Percentiles rank a stretch among this genome's conserved stretches.
Evolutionary conservation across 179 eudicot species (phyloP).

Genomic region (Gypsophila paniculata): DNA sequence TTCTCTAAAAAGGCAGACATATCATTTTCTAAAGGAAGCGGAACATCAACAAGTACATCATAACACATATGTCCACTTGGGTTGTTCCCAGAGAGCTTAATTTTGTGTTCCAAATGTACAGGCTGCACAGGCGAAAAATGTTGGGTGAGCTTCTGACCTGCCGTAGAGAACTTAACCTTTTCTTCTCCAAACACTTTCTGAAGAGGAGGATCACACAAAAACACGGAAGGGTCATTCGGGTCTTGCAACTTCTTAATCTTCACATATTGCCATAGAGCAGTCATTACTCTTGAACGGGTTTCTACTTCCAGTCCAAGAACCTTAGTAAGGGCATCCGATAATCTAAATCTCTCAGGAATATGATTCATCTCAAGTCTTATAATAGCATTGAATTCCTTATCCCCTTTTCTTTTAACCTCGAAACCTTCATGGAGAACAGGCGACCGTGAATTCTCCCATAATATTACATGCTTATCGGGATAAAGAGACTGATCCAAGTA

Average conservation of each 20-base stretch:
- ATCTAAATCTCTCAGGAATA: constrained; percentile 63
- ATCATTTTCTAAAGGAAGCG: constrained; percentile 59
- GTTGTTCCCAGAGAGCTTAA: constrained; percentile 68
- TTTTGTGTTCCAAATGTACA: constrained; percentile 73
- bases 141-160: constrained; percentile 55
- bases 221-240: constrained; percentile 62
- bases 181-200: constrained; percentile 83
- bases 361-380: constrained; percentile 81
- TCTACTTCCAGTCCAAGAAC: constrained; percentile 80
- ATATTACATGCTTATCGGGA: constrained; percentile 73
- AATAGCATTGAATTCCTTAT: constrained; percentile 76
- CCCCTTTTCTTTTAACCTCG: constrained; percentile 88
- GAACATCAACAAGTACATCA: constrained; percentile 81
- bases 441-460: constrained; percentile 80
- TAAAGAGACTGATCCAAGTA: constrained; percentile 70
- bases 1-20: constrained; percentile 53
- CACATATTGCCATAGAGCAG: constrained; percentile 83
- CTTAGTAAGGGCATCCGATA: constrained; percentile 61
- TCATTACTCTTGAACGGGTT: constrained; percentile 59
- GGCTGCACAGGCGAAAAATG: constrained; percentile 69
- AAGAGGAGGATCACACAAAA: constrained; percentile 67
- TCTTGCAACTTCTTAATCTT: constrained; percentile 70
- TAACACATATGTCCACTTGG: constrained; percentile 77
- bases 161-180: constrained; percentile 60
- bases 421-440: constrained; percentile 74